These are phyloP conservation scores for Neurospora sublineolata DNA, from an alignment of 495 filamentous ascomycete genomes.

Conservation along the genomic window DNA sequence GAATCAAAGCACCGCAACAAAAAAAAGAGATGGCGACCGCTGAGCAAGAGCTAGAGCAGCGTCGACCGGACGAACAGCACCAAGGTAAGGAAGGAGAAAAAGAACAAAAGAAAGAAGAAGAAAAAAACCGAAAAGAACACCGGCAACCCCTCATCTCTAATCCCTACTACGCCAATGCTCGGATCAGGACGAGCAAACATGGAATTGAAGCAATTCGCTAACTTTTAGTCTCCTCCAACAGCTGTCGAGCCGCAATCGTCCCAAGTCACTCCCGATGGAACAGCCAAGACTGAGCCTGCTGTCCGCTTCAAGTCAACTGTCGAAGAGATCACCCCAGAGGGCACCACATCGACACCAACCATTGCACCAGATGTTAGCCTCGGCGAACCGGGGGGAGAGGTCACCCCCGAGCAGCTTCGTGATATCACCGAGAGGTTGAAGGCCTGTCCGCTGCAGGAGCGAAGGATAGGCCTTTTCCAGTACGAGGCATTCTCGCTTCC, in stretches of 20 bases:
- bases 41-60: conserved; percentile 10
- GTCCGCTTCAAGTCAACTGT: conserved; percentile 72
- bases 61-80: conserved; percentile 1
- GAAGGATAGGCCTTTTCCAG: conserved; percentile 69
- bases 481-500: conserved; percentile 84
- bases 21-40: conserved; percentile 9
- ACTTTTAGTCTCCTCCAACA: background rate
- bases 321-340: conserved; percentile 60
- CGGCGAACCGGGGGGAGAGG: conserved; percentile 22
- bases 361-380: conserved; percentile 5
- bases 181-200: background rate
- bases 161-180: background rate
- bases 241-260: background rate
- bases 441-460: conserved; percentile 63
- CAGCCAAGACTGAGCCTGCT: conserved; percentile 20
- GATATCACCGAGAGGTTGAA: conserved; percentile 62
- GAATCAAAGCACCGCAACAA: background rate
- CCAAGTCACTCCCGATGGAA: background rate
- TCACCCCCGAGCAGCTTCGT: conserved; percentile 52
- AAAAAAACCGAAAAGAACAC: background rate
- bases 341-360: conserved; percentile 17
- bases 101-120: background rate
- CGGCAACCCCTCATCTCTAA: conserved; percentile 8
- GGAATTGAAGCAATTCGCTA: background rate
- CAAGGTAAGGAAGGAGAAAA: conserved; percentile 6